Conservation (phyloP, 2,329 filamentous ascomycete species). For the Cryphonectria carpinicola region DNA sequence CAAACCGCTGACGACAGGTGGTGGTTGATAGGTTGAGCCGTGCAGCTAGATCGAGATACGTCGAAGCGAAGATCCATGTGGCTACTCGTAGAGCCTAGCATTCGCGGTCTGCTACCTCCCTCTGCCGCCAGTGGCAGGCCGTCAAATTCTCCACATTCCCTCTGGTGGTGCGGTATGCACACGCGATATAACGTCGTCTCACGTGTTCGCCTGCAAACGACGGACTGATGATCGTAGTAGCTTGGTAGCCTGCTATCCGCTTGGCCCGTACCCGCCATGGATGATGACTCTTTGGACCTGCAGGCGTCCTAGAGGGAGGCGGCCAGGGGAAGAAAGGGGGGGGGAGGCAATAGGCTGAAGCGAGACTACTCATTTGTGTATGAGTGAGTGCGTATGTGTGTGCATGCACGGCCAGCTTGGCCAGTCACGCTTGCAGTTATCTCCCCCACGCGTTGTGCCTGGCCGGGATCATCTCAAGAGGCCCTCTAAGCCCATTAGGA, state of each 20-base stretch:
- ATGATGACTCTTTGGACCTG: not conserved
- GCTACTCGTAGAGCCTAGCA: slow-evolving; percentile 10
- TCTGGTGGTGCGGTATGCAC: slow-evolving; percentile 13
- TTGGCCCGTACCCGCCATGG: slow-evolving; percentile 6
- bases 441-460: slow-evolving; percentile 24
- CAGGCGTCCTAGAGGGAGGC: not conserved
- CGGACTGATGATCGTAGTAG: slow-evolving; percentile 20
- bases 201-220: slow-evolving; percentile 21
- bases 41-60: not conserved
- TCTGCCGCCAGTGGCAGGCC: slow-evolving; percentile 6
- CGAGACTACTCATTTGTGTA: not conserved
- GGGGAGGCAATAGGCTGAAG: not conserved
- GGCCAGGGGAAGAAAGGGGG: not conserved
- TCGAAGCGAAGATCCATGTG: not conserved
- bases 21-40: not conserved
- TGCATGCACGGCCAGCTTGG: slow-evolving; percentile 12
- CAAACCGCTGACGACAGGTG: not conserved
- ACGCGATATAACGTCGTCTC: slow-evolving; percentile 9
- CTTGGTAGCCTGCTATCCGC: slow-evolving; percentile 24
- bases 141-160: slow-evolving; percentile 23
- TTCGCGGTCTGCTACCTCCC: slow-evolving; percentile 12
- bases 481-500: slow-evolving; percentile 17
- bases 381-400: not conserved
- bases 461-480: not conserved
- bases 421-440: slow-evolving; percentile 16